These are phyloP conservation scores for Acacia concinna DNA, from an alignment of 331 rosid genomes.

Conservation along the genomic window DNA sequence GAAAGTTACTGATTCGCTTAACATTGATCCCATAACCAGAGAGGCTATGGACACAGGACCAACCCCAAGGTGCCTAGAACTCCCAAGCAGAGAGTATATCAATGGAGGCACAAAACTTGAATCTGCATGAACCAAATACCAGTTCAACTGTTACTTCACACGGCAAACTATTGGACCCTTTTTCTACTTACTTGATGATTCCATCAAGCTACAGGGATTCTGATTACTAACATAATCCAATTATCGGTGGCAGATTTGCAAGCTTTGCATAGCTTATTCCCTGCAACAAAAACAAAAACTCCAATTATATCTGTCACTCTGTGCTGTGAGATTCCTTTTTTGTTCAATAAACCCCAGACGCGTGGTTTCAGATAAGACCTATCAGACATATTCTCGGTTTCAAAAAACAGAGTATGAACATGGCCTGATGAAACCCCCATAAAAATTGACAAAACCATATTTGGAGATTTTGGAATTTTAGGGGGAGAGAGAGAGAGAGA, in stretches of 20 bases:
- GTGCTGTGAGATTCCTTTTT: no score
- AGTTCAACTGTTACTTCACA: conserved; percentile 25
- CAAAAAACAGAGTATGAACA: background rate
- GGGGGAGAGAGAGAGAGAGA: no score
- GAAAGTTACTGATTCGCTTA: conserved; percentile 66
- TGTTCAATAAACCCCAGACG: background rate
- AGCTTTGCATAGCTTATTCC: conserved; percentile 98
- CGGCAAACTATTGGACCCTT: background rate
- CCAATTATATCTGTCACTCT: background rate
- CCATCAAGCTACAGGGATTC: conserved; percentile 7
- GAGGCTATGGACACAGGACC: conserved; percentile 99
- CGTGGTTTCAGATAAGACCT: background rate
- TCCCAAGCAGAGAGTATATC: conserved; percentile 86
- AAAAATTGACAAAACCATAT: background rate
- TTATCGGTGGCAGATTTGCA: conserved; percentile 91
- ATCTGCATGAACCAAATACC: conserved; percentile 59
- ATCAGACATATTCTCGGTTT: background rate
- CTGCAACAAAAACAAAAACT: conserved; percentile 44
- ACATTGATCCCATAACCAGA: conserved; percentile 95
- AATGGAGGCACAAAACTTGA: conserved; percentile 96
- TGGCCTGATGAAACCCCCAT: background rate
- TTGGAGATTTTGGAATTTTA: no score
- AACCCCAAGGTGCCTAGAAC: conserved; percentile 90
- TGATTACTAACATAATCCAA: conserved; percentile 77
- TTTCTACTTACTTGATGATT: conserved; percentile 3